Percentiles rank a stretch among this genome's conserved stretches.
Evolutionary conservation across 495 filamentous ascomycete genomes (phyloP).

Genomic region (Immersiella caudata): DNA sequence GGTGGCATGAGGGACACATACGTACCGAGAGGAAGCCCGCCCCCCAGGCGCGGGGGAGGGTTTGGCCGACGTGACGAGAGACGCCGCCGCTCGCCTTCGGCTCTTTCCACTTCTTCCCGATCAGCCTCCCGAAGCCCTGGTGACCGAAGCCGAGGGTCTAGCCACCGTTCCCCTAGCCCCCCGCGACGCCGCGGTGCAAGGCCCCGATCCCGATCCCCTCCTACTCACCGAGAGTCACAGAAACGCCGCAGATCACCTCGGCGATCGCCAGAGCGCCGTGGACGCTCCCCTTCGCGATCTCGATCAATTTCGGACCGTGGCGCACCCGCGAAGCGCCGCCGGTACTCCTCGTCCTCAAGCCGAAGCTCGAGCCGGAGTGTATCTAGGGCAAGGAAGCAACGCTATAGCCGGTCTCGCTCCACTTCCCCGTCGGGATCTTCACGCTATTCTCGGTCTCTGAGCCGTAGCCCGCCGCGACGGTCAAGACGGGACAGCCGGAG

Average conservation of each 20-base stretch:
- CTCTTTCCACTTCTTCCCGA: slow-evolving; percentile 33
- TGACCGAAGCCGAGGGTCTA: slow-evolving; percentile 36
- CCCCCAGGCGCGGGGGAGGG: slow-evolving; percentile 30
- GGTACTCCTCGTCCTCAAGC: slow-evolving; percentile 37
- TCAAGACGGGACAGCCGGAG: slow-evolving; percentile 48
- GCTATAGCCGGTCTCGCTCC: slow-evolving; percentile 48
- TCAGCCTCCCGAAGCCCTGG: slow-evolving; percentile 40
- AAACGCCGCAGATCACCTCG: slow-evolving; percentile 50
- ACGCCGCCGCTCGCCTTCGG: slow-evolving; percentile 38
- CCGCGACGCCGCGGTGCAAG: slow-evolving; percentile 35
- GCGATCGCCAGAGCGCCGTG: slow-evolving; percentile 27
- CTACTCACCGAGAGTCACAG: slow-evolving; percentile 36
- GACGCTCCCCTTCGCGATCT: slow-evolving; percentile 27
- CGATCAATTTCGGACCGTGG: slow-evolving; percentile 35
- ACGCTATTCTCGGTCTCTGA: slow-evolving; percentile 43
- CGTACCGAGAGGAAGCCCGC: slow-evolving; percentile 33
- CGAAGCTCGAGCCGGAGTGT: slow-evolving; percentile 42
- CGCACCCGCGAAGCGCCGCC: slow-evolving; percentile 36
- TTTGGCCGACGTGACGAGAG: slow-evolving; percentile 30
- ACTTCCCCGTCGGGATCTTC: slow-evolving; percentile 45
- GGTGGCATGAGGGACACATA: slow-evolving; percentile 37
- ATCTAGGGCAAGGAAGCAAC: slow-evolving; percentile 24
- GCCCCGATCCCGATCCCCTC: slow-evolving; percentile 49
- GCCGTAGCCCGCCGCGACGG: slow-evolving; percentile 45
- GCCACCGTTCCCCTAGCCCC: slow-evolving; percentile 43